Percentiles rank a stretch among this genome's conserved stretches.
Evolutionary conservation across 2,329 filamentous ascomycete species (phyloP).

Genomic region (Graphium sp.): DNA sequence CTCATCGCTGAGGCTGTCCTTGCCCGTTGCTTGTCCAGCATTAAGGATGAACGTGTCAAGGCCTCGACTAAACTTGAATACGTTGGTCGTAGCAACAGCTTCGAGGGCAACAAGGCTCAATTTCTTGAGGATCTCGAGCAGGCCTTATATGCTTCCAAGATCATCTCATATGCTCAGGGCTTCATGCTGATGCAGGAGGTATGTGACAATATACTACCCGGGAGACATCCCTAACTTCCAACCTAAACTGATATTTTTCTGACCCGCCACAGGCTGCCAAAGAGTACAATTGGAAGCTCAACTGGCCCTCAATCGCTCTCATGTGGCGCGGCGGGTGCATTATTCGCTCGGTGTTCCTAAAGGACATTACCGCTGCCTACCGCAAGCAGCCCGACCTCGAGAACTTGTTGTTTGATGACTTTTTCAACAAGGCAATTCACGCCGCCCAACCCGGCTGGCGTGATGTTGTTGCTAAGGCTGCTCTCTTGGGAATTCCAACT

Average conservation of each 20-base stretch:
- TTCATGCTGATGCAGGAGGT: constrained; percentile 99
- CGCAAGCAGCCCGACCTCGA: constrained; percentile 85
- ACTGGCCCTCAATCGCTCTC: constrained; percentile 98
- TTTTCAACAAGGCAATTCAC: constrained; percentile 99
- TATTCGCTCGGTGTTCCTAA: constrained; percentile 98
- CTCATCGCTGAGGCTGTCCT: constrained; percentile 96
- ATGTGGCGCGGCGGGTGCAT: constrained; percentile 99
- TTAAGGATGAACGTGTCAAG: constrained; percentile 83
- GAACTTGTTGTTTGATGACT: constrained; percentile 97
- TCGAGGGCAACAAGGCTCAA: constrained; percentile 78
- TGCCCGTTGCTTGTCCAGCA: constrained; percentile 77
- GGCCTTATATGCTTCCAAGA: constrained; percentile 98
- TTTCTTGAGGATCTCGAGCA: constrained; percentile 98
- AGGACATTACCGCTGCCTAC: constrained; percentile 98
- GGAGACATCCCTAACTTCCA: not conserved
- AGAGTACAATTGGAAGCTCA: constrained; percentile 96
- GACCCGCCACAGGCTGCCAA: constrained; percentile 54
- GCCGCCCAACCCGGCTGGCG: constrained; percentile 86
- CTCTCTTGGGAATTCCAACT: constrained; percentile 86
- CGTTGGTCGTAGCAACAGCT: constrained; percentile 55
- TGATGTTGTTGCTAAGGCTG: constrained; percentile 79
- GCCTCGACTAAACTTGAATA: constrained; percentile 63
- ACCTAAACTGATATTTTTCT: not conserved
- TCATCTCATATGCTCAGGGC: constrained; percentile 98
- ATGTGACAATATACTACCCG: constrained; percentile 16